Evolutionary conservation across 2,329 filamentous ascomycete species (phyloP).

Genomic region (Periconia macrospinosa): DNA sequence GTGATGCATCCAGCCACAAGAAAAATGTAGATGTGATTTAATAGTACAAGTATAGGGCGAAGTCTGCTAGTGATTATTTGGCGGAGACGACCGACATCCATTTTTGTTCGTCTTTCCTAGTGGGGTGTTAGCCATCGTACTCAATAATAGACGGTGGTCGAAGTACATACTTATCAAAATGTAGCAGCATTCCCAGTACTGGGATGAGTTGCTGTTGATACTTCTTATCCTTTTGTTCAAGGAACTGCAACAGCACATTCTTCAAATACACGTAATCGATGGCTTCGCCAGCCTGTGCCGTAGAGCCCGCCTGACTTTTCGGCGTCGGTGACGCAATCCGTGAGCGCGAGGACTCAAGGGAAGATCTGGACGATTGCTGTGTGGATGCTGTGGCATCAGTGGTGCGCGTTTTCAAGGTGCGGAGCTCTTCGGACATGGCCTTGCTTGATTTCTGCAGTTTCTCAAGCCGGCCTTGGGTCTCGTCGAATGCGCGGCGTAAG

Average conservation of each 20-base stretch:
- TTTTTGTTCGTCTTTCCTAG: constrained; percentile 76
- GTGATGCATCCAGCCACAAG: neutral
- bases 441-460: constrained; percentile 73
- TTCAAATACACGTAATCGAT: constrained; percentile 73
- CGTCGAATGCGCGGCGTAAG: constrained; percentile 74
- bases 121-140: constrained; percentile 19
- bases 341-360: constrained; percentile 57
- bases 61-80: constrained; percentile 19
- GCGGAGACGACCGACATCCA: constrained; percentile 76
- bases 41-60: neutral
- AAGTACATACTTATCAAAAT: constrained; percentile 70
- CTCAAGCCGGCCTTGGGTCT: constrained; percentile 75
- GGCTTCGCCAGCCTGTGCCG: constrained; percentile 16
- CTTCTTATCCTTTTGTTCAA: constrained; percentile 79
- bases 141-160: neutral
- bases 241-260: constrained; percentile 78
- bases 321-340: constrained; percentile 52
- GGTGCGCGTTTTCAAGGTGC: constrained; percentile 48
- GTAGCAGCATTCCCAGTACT: constrained; percentile 73
- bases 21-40: neutral
- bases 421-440: constrained; percentile 61
- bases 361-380: constrained; percentile 58
- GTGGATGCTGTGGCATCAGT: constrained; percentile 44
- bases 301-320: constrained; percentile 37
- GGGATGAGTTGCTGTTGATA: constrained; percentile 75